Percentiles rank a stretch among this genome's conserved stretches.
These are phyloP conservation scores for Tagetes patula DNA, from an alignment of 129 eudicot species.

Conservation along the genomic window DNA sequence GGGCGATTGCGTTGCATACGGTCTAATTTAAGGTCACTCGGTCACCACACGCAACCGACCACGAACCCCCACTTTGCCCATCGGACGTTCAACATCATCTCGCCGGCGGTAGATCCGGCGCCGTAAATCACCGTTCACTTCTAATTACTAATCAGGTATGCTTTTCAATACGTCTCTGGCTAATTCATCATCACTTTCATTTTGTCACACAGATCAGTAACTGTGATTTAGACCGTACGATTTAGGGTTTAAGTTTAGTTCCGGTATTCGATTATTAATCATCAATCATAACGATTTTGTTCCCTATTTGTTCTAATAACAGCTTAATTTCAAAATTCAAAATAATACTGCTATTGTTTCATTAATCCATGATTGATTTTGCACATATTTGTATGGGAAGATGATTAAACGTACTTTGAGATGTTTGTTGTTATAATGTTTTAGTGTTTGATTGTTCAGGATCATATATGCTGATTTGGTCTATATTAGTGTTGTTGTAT, in stretches of 20 bases:
- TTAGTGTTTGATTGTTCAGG: too few relatives aligned
- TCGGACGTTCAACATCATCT: not conserved
- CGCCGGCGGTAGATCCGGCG: conserved; percentile 15
- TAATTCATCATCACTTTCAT: not conserved
- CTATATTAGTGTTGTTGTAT: too few relatives aligned
- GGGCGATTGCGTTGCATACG: not conserved
- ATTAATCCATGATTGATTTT: too few relatives aligned
- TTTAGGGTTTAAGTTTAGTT: conserved; percentile 1
- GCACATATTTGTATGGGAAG: too few relatives aligned
- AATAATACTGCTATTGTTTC: too few relatives aligned
- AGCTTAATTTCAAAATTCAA: too few relatives aligned
- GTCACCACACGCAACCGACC: conserved; percentile 25
- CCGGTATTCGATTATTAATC: not conserved
- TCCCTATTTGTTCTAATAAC: too few relatives aligned
- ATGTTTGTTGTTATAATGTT: too few relatives aligned
- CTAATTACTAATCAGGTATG: conserved; percentile 22
- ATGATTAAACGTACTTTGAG: too few relatives aligned
- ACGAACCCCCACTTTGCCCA: not conserved
- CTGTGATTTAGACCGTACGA: conserved; percentile 1
- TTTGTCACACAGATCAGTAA: conserved; percentile 2
- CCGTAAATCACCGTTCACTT: not conserved
- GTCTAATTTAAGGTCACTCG: conserved; percentile 24
- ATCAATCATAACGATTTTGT: too few relatives aligned
- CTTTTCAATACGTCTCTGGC: not conserved
- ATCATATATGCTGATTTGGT: too few relatives aligned